Evolutionary conservation across 805 yeast species (phyloP), one percentile per base, ranked within the genome.

Genomic region (Spathaspora passalidarum): DNA sequence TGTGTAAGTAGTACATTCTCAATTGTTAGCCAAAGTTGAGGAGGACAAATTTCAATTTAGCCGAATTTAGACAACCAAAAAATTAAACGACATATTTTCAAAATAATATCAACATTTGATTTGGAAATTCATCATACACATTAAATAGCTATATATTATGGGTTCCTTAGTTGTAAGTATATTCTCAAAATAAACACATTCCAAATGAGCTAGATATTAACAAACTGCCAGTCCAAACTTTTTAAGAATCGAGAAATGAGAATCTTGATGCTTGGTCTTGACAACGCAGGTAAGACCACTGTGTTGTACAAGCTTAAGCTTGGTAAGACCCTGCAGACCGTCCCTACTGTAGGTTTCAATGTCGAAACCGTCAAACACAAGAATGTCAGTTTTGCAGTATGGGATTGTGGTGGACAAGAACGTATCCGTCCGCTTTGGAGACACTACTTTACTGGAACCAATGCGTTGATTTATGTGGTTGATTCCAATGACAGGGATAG

Each of bases 341-440:
- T 89, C 4, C 97, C 97, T 18, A 91, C 96, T 0, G 96, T 89
- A 18, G 97, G 97, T 2, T 91, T 91, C 72, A 91, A 91, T 66
- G 94, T 88, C 41, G 96, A 88, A 65, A 85, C 92, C 3, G 88
- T 88, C 51, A 81, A 86, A 47, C 87, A 84, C 66, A 85, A 84
- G 62, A 86, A 86, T 63, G 84, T 87, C 48, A 82, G 86, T 46
- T 86, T 88, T 70, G 88, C 89, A 49, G 90, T 88, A 61, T 88
- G 96, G 96, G 96, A 88, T 66, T 94, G 94, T 50, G 97, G 97
- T 69, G 97, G 97, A 62, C 97, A 89, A 72, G 95, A 87, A 59
- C 76, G 95, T 65, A 80, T 90, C 55, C 80, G 97, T 61, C 96
- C 95, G 0, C 74, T 91, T 48, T 91, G 98, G 97, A 82, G 97